Base-by-base conservation (phyloP, 257 asterid genomes). In the Schizonepeta tenuifolia region DNA sequence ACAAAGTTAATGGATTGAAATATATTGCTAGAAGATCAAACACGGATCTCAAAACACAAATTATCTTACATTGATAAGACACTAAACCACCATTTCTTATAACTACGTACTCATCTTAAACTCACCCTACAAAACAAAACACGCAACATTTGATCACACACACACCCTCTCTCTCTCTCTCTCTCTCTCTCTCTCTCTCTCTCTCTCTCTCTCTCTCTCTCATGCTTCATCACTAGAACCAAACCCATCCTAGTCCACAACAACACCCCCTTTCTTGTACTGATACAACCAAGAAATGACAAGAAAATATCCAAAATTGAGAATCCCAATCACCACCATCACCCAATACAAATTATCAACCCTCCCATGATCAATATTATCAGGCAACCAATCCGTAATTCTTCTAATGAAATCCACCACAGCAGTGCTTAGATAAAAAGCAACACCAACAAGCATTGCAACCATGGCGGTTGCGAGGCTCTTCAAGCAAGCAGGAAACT, bases 281-380 rank as follows among this genome's bases (percentile, higher is more conserved):
- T 57, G 33, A 33, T 73, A 84, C 0, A 60, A 49, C 66, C 76
- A 59, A 4, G 88, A 67, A 56, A 82, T 76, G 10, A 78, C 33
- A 54, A 81, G 80, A 76, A 15, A 81, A 63, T 78, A 83, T 2
- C 78, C 80, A 47, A 76, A 70, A 51, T 74, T 78, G 3, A 73
- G 13, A 49, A 40, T 28, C 3, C 82, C 82, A 66, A 73, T 53
- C 17, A 53, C 76, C 44, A 67, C 75, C 60, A 65, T 12, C 20
- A 79, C 76, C 86, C 84, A 83, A 75, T 79, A 83, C 70, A 83
- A 20, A 65, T 40, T 7, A 11, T 79, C 86, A 14, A 79, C 12
- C 62, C 77, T 73, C 57, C 82, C 86, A 43, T 77, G 9, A 71
- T 79, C 65, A n/a, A 79, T 79, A 50, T 79, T 17, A 18, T 73